A percentile compares a stretch with the other conserved stretches of the same genome.
phyloP scores from a whole-genome alignment of 2,329 filamentous ascomycete species.

The Aspergillus thermomutatus region DNA sequence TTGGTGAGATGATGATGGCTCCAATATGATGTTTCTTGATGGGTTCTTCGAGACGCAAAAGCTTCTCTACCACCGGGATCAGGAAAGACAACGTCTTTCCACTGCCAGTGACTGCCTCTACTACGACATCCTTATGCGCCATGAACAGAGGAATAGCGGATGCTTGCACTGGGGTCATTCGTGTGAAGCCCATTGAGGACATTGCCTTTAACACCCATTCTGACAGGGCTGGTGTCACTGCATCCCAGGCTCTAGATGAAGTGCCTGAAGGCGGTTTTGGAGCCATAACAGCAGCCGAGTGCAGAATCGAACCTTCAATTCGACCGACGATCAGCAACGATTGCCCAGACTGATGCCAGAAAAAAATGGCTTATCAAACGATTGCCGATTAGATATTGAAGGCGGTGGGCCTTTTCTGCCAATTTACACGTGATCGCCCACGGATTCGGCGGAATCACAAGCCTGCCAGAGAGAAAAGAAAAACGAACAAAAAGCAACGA shows the following conservation, averaged over 20 bases:
- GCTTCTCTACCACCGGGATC: slow-evolving; percentile 76
- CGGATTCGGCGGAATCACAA: slow-evolving; percentile 12
- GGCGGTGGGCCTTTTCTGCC: slow-evolving; percentile 25
- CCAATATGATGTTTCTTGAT: slow-evolving; percentile 87
- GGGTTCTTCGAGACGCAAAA: slow-evolving; percentile 75
- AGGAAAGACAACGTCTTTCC: slow-evolving; percentile 87
- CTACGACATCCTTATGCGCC: slow-evolving; percentile 86
- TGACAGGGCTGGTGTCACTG: slow-evolving; percentile 66
- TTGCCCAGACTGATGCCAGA: slow-evolving; percentile 9
- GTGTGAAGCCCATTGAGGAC: slow-evolving; percentile 75
- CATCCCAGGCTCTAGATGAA: slow-evolving; percentile 61
- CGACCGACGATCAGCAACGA: background rate
- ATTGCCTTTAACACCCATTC: slow-evolving; percentile 86
- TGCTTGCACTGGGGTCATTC: slow-evolving; percentile 93
- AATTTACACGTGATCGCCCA: slow-evolving; percentile 12
- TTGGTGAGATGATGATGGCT: slow-evolving; percentile 89
- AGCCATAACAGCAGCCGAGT: slow-evolving; percentile 22
- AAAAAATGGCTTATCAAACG: slow-evolving; percentile 25
- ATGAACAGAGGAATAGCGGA: slow-evolving; percentile 86
- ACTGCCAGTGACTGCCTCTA: slow-evolving; percentile 87
- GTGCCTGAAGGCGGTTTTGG: slow-evolving; percentile 43
- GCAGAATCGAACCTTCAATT: slow-evolving; percentile 1
- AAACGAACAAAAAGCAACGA: background rate
- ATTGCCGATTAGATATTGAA: slow-evolving; percentile 29
- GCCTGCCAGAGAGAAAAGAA: slow-evolving; percentile 1